Percentiles rank a stretch among this genome's conserved stretches.
These are phyloP conservation scores for Nemania sp. DNA, from an alignment of 2,329 filamentous ascomycete species.

Conservation along the genomic window DNA sequence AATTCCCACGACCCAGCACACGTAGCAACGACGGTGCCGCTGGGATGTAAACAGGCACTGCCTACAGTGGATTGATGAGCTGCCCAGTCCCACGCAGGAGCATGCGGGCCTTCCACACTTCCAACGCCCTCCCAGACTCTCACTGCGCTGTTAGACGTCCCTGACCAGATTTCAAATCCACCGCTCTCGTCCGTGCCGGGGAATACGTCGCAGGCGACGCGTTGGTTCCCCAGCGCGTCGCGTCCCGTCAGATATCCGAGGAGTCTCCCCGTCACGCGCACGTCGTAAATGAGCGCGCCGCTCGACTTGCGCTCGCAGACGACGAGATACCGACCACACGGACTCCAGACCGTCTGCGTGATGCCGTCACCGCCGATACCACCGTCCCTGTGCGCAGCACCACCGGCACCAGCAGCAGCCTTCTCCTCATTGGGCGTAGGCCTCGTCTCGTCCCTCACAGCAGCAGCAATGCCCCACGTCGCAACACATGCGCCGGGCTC, in stretches of 20 bases:
- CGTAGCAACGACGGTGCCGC: slow-evolving; percentile 59
- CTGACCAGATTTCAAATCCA: slow-evolving; percentile 66
- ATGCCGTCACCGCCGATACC: slow-evolving; percentile 64
- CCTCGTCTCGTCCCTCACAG: too few species aligned
- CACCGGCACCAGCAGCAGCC: neutral
- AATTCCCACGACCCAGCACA: slow-evolving; percentile 59
- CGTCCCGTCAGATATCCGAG: slow-evolving; percentile 58
- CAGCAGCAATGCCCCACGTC: slow-evolving; percentile 62
- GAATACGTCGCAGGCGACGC: slow-evolving; percentile 59
- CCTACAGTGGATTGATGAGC: slow-evolving; percentile 50
- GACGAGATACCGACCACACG: slow-evolving; percentile 65
- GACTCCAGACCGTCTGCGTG: slow-evolving; percentile 63
- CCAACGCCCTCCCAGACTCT: slow-evolving; percentile 63
- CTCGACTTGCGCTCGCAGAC: slow-evolving; percentile 61
- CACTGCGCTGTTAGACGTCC: slow-evolving; percentile 57
- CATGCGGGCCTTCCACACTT: slow-evolving; percentile 46
- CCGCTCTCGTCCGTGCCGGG: slow-evolving; percentile 41
- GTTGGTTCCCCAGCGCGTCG: slow-evolving; percentile 56
- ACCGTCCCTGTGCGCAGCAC: slow-evolving; percentile 11
- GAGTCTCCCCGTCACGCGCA: slow-evolving; percentile 61
- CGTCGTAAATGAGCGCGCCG: slow-evolving; percentile 64
- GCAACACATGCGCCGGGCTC: slow-evolving; percentile 58
- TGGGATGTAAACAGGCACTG: slow-evolving; percentile 54
- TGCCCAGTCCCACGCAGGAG: slow-evolving; percentile 54
- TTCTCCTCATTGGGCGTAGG: too few species aligned